Evolutionary conservation across 768 basidiomycete genomes (phyloP).

Genomic region (Tulasnella sp.): DNA sequence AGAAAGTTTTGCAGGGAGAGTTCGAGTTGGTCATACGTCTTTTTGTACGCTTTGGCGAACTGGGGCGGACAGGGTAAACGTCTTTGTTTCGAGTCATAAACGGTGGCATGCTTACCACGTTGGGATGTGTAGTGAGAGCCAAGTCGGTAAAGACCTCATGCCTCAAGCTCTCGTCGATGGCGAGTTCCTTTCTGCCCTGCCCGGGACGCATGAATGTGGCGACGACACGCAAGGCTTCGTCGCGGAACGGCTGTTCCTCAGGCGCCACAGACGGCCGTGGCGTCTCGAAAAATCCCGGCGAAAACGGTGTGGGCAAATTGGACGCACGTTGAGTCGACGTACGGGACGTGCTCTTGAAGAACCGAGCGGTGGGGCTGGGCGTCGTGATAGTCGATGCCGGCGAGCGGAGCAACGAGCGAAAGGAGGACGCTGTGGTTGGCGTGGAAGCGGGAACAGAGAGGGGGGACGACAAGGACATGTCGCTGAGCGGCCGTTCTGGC

Average conservation of each 20-base stretch:
- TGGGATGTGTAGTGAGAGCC: slow-evolving; percentile 28
- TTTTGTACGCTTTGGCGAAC: slow-evolving; percentile 24
- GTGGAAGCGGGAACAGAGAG: background rate
- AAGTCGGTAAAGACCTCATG: slow-evolving; percentile 25
- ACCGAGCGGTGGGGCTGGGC: slow-evolving; percentile 15
- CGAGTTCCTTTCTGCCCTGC: slow-evolving; percentile 19
- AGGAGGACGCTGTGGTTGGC: background rate
- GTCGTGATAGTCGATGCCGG: slow-evolving; percentile 1
- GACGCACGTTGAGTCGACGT: background rate
- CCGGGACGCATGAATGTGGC: slow-evolving; percentile 23
- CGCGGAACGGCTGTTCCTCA: slow-evolving; percentile 21
- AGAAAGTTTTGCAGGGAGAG: slow-evolving; percentile 27
- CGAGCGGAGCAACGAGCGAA: background rate
- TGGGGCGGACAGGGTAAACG: slow-evolving; percentile 11
- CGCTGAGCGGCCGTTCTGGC: background rate
- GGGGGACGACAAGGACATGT: background rate
- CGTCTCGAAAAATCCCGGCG: background rate
- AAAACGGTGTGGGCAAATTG: background rate
- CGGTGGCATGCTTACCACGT: slow-evolving; percentile 24
- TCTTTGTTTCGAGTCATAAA: background rate
- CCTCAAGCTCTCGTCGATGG: slow-evolving; percentile 23
- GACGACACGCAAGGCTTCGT: slow-evolving; percentile 23
- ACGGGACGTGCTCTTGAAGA: slow-evolving; percentile 12
- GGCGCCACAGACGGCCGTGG: background rate
- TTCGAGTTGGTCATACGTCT: slow-evolving; percentile 27